Evolutionary conservation across 2,329 filamentous ascomycete species (phyloP), one percentile per base, ranked within the genome.

Genomic region (Curvularia verruculosa): DNA sequence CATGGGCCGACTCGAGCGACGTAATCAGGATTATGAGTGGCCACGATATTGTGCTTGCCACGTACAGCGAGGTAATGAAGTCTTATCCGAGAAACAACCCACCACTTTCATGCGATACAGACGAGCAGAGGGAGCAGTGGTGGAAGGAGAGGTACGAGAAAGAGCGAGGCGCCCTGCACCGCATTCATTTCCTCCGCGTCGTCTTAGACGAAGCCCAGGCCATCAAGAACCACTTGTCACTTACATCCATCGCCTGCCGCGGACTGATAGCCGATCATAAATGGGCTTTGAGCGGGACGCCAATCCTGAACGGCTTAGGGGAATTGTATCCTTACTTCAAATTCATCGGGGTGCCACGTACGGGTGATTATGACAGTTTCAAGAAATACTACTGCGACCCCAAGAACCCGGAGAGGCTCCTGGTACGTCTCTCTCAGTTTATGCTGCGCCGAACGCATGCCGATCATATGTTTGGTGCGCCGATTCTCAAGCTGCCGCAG

Each of bases 131-230:
- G 19, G 76, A 82, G 0, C 56, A 65, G 0, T 82, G 74, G 66
- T 80, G 77, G 72, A 57, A 63, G 10, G 18, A 63, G 0, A 57
- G 69, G 0, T 80, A 66, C 5, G 64, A 71, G 1, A 58, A 67
- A 0, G 46, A 75, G 0, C 66, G 78, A 3, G 79, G 75, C 0
- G 40, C 66, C 2, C 55, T 77, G 1, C 75, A 77, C 46, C 54
- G 64, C 9, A 70, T 73, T 46, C 36, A 54, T 10, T 76, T 73
- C 75, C 79, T 83, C 39, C 74, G 86, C 1, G 58, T 87, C 3
- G 78, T 87, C 1, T 72, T 87, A 0, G 85, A 87, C 44, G 85
- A 87, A 63, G 84, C 81, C 0, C 84, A 87, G 48, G 64, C 63
- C 0, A 85, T 87, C 58, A 86, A 86, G 58, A 86, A 85, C 28